These are phyloP conservation scores for Geum urbanum DNA, from an alignment of 306 rosid species.

Conservation along the genomic window DNA sequence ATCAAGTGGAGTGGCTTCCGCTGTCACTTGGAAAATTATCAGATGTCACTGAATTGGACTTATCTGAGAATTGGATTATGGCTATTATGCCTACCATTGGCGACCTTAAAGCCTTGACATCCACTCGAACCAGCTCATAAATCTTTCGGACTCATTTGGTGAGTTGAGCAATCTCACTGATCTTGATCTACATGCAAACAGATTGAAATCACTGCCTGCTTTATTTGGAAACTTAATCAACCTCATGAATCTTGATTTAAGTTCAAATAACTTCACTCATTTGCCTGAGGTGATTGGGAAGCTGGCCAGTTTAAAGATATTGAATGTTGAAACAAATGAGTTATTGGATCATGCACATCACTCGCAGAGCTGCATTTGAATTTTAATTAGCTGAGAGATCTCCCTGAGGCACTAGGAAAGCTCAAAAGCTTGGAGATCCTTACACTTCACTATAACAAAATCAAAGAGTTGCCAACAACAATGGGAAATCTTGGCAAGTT, in stretches of 20 bases:
- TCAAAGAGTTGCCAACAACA: slow-evolving; percentile 68
- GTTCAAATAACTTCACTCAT: slow-evolving; percentile 57
- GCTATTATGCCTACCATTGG: slow-evolving; percentile 73
- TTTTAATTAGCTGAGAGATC: slow-evolving; percentile 74
- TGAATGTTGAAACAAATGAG: slow-evolving; percentile 64
- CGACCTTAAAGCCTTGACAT: slow-evolving; percentile 66
- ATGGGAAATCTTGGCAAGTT: slow-evolving; percentile 54
- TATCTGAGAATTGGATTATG: slow-evolving; percentile 81
- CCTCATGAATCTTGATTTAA: slow-evolving; percentile 65
- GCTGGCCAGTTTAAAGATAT: slow-evolving; percentile 54
- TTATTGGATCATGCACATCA: slow-evolving; percentile 69
- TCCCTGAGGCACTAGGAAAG: slow-evolving; percentile 92
- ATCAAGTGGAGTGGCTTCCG: slow-evolving; percentile 85
- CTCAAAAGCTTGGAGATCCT: slow-evolving; percentile 63
- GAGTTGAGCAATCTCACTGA: slow-evolving; percentile 66
- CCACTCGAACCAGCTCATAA: slow-evolving; percentile 79
- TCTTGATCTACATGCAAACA: slow-evolving; percentile 73
- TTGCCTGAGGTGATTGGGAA: slow-evolving; percentile 65
- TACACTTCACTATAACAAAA: slow-evolving; percentile 74
- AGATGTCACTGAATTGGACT: slow-evolving; percentile 51
- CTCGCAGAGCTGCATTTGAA: slow-evolving; percentile 56
- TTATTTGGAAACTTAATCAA: slow-evolving; percentile 60
- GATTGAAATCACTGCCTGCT: slow-evolving; percentile 65
- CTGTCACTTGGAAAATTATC: slow-evolving; percentile 77
- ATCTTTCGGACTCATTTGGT: slow-evolving; percentile 81